Evolutionary conservation across 495 filamentous ascomycete species (phyloP).

Genomic region (Penicillium nucicola): DNA sequence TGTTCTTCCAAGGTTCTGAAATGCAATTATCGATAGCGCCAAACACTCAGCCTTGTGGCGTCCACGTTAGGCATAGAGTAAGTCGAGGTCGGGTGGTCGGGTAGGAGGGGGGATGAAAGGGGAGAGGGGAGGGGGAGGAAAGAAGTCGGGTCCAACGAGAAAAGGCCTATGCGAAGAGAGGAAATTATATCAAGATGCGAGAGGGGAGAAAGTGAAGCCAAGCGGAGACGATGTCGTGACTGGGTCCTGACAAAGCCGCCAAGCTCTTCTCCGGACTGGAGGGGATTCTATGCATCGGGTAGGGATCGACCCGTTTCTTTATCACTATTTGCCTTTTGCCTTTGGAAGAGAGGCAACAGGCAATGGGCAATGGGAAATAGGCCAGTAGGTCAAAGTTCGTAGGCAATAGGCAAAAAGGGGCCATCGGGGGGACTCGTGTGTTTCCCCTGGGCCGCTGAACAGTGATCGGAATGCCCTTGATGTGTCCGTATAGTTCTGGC

Average conservation of each 20-base stretch:
- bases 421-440: background rate
- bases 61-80: background rate
- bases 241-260: constrained; percentile 26
- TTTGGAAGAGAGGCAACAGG: constrained; percentile 6
- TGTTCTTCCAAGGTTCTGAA: background rate
- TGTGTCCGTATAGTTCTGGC: constrained; percentile 14
- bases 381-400: no score
- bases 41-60: background rate
- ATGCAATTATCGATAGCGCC: background rate
- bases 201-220: constrained; percentile 17
- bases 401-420: no score
- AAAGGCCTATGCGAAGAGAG: background rate
- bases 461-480: no score
- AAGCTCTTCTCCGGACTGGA: constrained; percentile 23
- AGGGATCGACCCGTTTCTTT: background rate
- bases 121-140: background rate
- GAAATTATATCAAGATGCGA: background rate
- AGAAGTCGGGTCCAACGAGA: constrained; percentile 5
- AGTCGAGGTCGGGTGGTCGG: background rate
- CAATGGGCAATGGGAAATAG: no score
- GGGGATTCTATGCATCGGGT: constrained; percentile 3
- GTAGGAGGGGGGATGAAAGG: background rate
- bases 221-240: constrained; percentile 28
- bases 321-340: background rate
- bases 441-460: no score